A percentile compares a stretch with the other conserved stretches of the same genome.
Evolutionary conservation across 2,329 filamentous ascomycete species (phyloP).

Genomic region (Beauveria scarabaeidicola): DNA sequence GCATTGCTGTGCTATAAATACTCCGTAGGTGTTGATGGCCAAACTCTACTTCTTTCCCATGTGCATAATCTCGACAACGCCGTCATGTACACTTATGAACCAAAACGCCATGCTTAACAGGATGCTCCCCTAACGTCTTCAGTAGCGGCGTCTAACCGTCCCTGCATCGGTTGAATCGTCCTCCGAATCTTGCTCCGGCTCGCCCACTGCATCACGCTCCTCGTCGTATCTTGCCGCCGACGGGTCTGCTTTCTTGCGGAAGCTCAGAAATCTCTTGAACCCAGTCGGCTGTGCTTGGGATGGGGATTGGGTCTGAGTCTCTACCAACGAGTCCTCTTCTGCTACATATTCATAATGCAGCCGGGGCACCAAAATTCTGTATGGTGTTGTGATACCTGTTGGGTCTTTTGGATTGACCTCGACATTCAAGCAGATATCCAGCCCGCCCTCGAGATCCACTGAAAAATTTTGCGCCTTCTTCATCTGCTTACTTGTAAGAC

Average conservation of each 20-base stretch:
- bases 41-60: conserved; percentile 3
- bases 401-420: conserved; percentile 83
- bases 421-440: conserved; percentile 83
- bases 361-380: conserved; percentile 75
- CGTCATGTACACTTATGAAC: neutral
- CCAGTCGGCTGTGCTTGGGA: conserved; percentile 22
- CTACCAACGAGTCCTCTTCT: conserved; percentile 26
- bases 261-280: conserved; percentile 38
- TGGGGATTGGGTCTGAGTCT: conserved; percentile 13
- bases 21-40: neutral
- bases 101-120: conserved; percentile 3
- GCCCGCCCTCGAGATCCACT: conserved; percentile 71
- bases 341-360: conserved; percentile 52
- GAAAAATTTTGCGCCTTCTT: conserved; percentile 45
- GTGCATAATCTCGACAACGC: neutral
- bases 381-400: conserved; percentile 77
- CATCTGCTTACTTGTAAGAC: conserved; percentile 53
- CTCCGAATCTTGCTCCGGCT: conserved; percentile 12
- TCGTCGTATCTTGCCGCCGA: neutral
- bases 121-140: neutral
- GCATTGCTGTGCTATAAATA: neutral
- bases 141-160: conserved; percentile 8
- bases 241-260: conserved; percentile 27
- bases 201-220: neutral
- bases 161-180: conserved; percentile 17